Evolutionary conservation across 768 basidiomycete genomes (phyloP).

Genomic region (Mycena rebaudengoi): DNA sequence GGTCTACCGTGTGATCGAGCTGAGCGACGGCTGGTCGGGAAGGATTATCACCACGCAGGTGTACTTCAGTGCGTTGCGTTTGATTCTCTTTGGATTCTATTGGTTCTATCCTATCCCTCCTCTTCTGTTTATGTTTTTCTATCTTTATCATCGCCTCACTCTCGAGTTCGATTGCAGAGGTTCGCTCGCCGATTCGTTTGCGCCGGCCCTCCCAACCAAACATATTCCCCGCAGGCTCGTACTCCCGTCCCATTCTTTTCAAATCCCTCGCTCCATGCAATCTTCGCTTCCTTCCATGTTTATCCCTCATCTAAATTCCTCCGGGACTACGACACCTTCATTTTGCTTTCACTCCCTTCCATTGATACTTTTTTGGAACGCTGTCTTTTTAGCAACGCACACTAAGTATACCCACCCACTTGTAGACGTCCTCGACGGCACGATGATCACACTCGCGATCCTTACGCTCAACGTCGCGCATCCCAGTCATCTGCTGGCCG

Average conservation of each 20-base stretch:
- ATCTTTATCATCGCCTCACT: not conserved
- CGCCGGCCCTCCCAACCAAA: too few relatives aligned
- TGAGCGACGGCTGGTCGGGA: not conserved
- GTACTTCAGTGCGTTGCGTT: conserved; percentile 25
- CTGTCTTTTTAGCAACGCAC: too few relatives aligned
- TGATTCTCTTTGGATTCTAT: too few relatives aligned
- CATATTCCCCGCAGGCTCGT: too few relatives aligned
- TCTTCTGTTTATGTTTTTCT: not conserved
- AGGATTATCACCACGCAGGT: not conserved
- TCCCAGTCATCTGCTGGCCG: not conserved
- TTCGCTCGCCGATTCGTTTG: too few relatives aligned
- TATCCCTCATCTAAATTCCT: not conserved
- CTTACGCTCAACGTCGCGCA: conserved; percentile 12
- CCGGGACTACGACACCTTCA: not conserved
- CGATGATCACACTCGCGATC: conserved; percentile 9
- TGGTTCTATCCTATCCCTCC: too few relatives aligned
- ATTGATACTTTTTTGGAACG: too few relatives aligned
- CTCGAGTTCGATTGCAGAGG: not conserved
- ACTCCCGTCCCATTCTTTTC: too few relatives aligned
- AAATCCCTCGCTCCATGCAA: too few relatives aligned
- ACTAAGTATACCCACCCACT: not conserved
- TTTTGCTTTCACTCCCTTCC: not conserved
- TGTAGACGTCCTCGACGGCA: conserved; percentile 5
- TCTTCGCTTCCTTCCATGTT: not conserved
- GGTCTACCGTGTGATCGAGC: conserved; percentile 8